A percentile compares a stretch with the other conserved stretches of the same genome.
Evolutionary conservation across 805 yeast genomes (phyloP).

Genomic region (Sugiyamaella smithiae): DNA sequence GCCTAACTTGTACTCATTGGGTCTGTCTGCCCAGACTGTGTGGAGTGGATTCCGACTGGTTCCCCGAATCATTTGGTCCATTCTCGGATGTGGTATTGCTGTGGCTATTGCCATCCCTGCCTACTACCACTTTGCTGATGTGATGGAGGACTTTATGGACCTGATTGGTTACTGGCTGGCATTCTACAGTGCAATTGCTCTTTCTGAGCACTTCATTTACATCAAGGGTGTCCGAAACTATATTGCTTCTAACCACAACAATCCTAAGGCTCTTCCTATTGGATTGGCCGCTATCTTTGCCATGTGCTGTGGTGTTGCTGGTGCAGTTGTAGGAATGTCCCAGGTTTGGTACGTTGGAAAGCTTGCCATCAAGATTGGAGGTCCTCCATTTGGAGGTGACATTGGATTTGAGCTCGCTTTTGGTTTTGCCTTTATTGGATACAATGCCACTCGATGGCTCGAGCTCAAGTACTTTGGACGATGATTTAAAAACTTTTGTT

Average conservation of each 20-base stretch:
- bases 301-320: conserved; percentile 79
- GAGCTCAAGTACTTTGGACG: conserved; percentile 60
- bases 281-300: conserved; percentile 79
- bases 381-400: conserved; percentile 63
- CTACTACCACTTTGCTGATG: conserved; percentile 65
- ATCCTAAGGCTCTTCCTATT: conserved; percentile 58
- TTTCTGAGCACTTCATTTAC: conserved; percentile 83
- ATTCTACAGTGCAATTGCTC: conserved; percentile 69
- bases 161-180: conserved; percentile 89
- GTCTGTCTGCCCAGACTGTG: conserved; percentile 79
- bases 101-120: conserved; percentile 90
- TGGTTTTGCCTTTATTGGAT: conserved; percentile 63
- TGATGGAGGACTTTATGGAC: conserved; percentile 86
- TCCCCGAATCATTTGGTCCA: conserved; percentile 83
- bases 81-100: conserved; percentile 68
- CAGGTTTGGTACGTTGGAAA: conserved; percentile 83
- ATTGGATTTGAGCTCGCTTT: conserved; percentile 79
- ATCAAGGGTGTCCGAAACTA: conserved; percentile 60
- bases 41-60: conserved; percentile 71
- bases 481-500: conserved; percentile 13
- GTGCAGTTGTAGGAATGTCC: conserved; percentile 83
- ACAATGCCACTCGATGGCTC: conserved; percentile 54
- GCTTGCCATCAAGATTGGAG: conserved; percentile 59
- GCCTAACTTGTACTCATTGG: conserved; percentile 92
- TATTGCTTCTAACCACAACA: conserved; percentile 59